Evolutionary conservation across 495 filamentous ascomycete species (phyloP), one percentile per base, ranked within the genome.

Genomic region (Podospora conica): DNA sequence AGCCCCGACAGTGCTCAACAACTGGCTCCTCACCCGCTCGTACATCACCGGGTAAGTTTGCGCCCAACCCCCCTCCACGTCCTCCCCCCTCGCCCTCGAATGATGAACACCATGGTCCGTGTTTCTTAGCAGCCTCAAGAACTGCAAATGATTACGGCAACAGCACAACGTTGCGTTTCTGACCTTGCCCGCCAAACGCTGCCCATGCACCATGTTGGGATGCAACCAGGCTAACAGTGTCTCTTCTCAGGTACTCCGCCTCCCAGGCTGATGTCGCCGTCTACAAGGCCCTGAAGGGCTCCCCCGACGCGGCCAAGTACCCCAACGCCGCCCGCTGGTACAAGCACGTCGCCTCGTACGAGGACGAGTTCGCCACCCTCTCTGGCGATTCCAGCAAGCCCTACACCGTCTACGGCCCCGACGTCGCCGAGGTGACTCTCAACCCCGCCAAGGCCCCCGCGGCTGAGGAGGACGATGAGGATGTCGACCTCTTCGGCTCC

Each of bases 91-190:
- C 54, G 7, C 27, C 53, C 40, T 65, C 60, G 18, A 68, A 86
- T 95, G 92, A 96, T 96, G 92, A 95, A 84, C 86, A 72, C 86
- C 76, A 92, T 96, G 91, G 93, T 96, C 93, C 93, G 93, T 97
- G 93, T 96, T 96, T 85, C 92, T 88, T 91, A 97, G 90, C 89
- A 89, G 93, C 88, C 84, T 92, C 92, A 96, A 96, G 92, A 96
- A 90, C 89, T 90, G 90, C 82, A 84, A 76, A 86, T 88, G 93
- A 94, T 85, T 92, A 93, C 84, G 86, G 81, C 77, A 73, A 80
- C 84, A 82, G 78, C 78, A 90, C 89, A 82, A 78, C 79, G 83
- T 86, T 89, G 91, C 90, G 90, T 77, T 85, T 91, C 92, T 96
- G 92, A 96, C 83, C 61, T 70, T 62, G 58, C 67, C 70, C 28